phyloP scores from a whole-genome alignment of 2,329 filamentous ascomycete species.

The Xylariomycetidae sp. region DNA sequence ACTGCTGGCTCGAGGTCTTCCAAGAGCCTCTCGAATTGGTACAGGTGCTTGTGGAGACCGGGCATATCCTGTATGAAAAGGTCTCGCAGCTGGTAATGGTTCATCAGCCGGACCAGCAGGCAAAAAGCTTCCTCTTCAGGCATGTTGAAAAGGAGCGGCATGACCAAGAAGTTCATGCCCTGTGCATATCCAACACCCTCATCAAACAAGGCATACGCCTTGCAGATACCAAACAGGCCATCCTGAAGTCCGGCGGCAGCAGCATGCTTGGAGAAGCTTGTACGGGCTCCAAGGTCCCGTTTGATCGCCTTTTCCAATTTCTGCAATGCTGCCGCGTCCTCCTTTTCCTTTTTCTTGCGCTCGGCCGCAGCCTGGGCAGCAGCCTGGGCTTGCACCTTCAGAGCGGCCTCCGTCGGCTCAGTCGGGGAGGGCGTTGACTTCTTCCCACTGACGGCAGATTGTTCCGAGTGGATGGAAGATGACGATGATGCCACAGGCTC shows the following conservation, averaged over 20 bases:
- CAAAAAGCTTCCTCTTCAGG: slow-evolving; percentile 96
- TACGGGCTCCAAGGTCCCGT: slow-evolving; percentile 84
- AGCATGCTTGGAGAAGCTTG: slow-evolving; percentile 95
- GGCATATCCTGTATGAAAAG: slow-evolving; percentile 96
- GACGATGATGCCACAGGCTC: slow-evolving; percentile 71
- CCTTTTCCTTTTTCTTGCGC: slow-evolving; percentile 73
- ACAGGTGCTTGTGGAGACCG: slow-evolving; percentile 85
- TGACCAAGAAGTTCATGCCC: slow-evolving; percentile 97
- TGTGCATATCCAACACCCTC: slow-evolving; percentile 94
- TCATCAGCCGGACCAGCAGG: slow-evolving; percentile 89
- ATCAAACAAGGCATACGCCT: slow-evolving; percentile 94
- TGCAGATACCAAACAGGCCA: slow-evolving; percentile 90
- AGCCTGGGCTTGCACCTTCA: slow-evolving; percentile 60
- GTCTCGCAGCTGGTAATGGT: slow-evolving; percentile 88
- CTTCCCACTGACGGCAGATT: slow-evolving; percentile 56
- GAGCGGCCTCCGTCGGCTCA: slow-evolving; percentile 60
- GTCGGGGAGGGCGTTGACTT: slow-evolving; percentile 52
- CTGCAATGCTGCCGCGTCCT: slow-evolving; percentile 66
- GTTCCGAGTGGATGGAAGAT: slow-evolving; percentile 78
- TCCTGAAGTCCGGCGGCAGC: slow-evolving; percentile 89
- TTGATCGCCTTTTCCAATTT: slow-evolving; percentile 91
- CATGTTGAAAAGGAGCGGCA: slow-evolving; percentile 98
- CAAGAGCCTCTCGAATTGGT: slow-evolving; percentile 89
- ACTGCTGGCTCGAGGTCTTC: slow-evolving; percentile 92
- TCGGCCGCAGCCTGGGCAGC: slow-evolving; percentile 58